Conservation (phyloP, 225 moss, liverwort and hornwort genomes). For the Physcomitrellopsis africana region DNA sequence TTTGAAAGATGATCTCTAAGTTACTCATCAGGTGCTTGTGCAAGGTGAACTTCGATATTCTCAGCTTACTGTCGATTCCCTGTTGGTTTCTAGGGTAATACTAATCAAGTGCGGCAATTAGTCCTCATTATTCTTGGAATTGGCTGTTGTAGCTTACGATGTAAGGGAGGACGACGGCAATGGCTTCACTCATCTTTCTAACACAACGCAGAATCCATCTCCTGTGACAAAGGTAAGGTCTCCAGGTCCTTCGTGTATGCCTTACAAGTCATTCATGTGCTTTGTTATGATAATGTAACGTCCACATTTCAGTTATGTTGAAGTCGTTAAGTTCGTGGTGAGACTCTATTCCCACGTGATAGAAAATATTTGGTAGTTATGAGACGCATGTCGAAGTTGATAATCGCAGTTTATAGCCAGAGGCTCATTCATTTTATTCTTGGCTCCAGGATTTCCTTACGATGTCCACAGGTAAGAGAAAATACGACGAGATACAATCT, state of each 20-base stretch:
- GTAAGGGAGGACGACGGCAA: slow-evolving; percentile 70
- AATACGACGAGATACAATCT: slow-evolving; percentile 59
- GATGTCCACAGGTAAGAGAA: slow-evolving; percentile 70
- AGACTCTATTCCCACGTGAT: neutral
- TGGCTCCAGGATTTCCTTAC: slow-evolving; percentile 72
- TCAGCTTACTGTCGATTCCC: neutral
- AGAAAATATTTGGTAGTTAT: neutral
- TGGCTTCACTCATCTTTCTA: slow-evolving; percentile 53
- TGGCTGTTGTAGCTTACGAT: slow-evolving; percentile 53
- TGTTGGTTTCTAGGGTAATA: neutral
- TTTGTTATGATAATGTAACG: neutral
- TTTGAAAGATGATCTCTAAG: neutral
- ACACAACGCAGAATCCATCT: slow-evolving; percentile 52
- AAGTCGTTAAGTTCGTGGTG: slow-evolving; percentile 15
- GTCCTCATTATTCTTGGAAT: slow-evolving; percentile 18
- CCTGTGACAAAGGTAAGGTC: slow-evolving; percentile 66
- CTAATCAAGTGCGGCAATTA: neutral
- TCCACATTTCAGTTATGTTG: neutral
- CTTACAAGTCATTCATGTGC: neutral
- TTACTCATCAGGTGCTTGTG: neutral
- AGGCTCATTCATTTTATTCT: slow-evolving; percentile 1
- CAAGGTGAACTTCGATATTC: slow-evolving; percentile 1
- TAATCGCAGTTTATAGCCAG: neutral
- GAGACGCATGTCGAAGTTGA: neutral
- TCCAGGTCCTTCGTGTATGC: neutral